Conservation (phyloP, 2,329 filamentous ascomycete species). For the Calonectria fujianensis region DNA sequence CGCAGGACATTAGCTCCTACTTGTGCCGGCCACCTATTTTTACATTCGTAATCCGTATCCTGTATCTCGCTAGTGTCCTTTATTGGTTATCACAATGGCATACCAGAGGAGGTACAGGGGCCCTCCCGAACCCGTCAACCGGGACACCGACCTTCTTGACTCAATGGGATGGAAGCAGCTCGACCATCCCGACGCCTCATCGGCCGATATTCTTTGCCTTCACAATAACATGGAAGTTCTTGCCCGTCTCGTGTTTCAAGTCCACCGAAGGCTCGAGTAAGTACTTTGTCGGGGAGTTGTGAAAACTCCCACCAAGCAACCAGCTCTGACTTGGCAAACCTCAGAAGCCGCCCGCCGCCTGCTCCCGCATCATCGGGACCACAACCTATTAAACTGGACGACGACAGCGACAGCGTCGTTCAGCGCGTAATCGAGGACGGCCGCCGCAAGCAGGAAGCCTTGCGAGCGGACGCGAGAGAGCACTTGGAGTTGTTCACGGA, state of each 20-base stretch:
- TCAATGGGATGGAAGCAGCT: conserved; percentile 22
- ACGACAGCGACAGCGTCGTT: not conserved
- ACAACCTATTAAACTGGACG: not conserved
- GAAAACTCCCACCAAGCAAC: not conserved
- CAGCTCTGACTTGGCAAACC: not conserved
- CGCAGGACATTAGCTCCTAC: not conserved
- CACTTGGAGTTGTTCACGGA: conserved; percentile 13
- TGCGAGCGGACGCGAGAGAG: conserved; percentile 7
- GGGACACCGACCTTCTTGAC: conserved; percentile 12
- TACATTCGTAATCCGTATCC: not conserved
- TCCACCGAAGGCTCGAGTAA: conserved; percentile 12
- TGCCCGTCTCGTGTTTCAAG: not conserved
- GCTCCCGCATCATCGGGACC: not conserved
- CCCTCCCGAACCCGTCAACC: not conserved
- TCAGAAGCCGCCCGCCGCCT: not conserved
- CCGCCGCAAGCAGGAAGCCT: conserved; percentile 6
- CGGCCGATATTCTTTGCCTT: not conserved
- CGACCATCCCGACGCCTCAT: not conserved
- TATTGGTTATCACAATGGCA: not conserved
- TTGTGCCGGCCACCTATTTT: not conserved
- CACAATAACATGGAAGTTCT: conserved; percentile 19
- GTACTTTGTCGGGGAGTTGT: not conserved
- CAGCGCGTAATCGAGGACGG: not conserved
- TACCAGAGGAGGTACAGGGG: not conserved
- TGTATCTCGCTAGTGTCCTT: not conserved